phyloP scores from a whole-genome alignment of 345 rosid species.

The Carallia brachiata region DNA sequence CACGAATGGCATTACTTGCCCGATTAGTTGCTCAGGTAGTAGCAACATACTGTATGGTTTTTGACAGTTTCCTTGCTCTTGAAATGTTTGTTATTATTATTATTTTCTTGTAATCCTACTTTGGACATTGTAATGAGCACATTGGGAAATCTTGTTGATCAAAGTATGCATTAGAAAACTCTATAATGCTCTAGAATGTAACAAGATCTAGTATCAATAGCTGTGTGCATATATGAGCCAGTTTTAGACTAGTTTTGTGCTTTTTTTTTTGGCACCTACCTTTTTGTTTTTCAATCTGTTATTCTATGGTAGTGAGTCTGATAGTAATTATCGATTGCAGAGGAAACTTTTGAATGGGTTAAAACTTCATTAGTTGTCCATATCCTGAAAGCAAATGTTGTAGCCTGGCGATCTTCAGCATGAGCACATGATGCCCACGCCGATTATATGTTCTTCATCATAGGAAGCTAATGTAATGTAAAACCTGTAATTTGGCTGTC shows the following conservation, averaged over 20 bases:
- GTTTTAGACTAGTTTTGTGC: no score
- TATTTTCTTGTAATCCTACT: background rate
- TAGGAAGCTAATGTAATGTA: background rate
- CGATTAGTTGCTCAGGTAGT: constrained; percentile 83
- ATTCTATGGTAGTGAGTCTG: no score
- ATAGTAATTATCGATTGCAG: background rate
- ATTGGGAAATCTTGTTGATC: background rate
- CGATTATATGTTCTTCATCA: background rate
- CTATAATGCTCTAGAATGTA: no score
- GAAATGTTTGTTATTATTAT: background rate
- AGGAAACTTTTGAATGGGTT: background rate
- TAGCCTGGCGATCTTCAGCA: background rate
- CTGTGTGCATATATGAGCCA: no score
- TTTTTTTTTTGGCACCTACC: no score
- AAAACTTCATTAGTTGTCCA: background rate
- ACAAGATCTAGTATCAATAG: no score
- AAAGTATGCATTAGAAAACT: no score
- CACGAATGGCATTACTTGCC: constrained; percentile 68
- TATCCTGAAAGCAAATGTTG: background rate
- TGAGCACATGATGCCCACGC: background rate
- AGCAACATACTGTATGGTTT: background rate
- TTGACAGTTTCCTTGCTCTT: background rate
- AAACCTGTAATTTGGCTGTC: background rate
- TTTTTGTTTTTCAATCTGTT: no score
- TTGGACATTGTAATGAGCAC: background rate